Conservation (phyloP, 176 grass and related monocot genomes). For the Elaeis guineensis region DNA sequence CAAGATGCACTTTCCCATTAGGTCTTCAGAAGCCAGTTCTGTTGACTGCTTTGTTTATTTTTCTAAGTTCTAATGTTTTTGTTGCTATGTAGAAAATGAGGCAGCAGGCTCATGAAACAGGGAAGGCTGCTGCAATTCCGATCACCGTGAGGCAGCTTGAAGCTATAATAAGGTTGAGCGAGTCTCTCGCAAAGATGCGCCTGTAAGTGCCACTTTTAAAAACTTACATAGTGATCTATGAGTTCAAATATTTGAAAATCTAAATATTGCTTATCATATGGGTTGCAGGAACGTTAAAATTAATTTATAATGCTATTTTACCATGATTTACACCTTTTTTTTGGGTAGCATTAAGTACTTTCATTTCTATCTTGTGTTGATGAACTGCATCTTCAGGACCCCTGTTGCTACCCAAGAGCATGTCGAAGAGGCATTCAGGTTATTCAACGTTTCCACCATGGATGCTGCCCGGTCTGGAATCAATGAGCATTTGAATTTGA, state of each 20-base stretch:
- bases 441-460: slow-evolving; percentile 84
- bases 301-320: too few species aligned
- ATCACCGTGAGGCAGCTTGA: slow-evolving; percentile 98
- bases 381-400: slow-evolving; percentile 28
- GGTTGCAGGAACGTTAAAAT: too few species aligned
- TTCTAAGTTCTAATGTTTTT: not conserved
- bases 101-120: slow-evolving; percentile 83
- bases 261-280: too few species aligned
- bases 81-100: slow-evolving; percentile 84
- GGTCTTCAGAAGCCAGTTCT: too few species aligned
- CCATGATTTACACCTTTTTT: too few species aligned
- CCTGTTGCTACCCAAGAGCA: slow-evolving; percentile 88
- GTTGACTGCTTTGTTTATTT: too few species aligned
- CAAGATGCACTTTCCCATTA: too few species aligned
- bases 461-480: slow-evolving; percentile 95
- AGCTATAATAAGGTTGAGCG: slow-evolving; percentile 91
- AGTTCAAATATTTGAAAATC: too few species aligned
- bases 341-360: not conserved
- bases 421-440: slow-evolving; percentile 88
- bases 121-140: slow-evolving; percentile 70
- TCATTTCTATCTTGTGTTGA: not conserved
- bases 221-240: too few species aligned
- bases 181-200: slow-evolving; percentile 98
- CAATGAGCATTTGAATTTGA: slow-evolving; percentile 89
- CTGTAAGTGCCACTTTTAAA: slow-evolving; percentile 39